Evolutionary conservation across 345 rosid species (phyloP), one percentile per base, ranked within the genome.

Genomic region (Trapa incisa): DNA sequence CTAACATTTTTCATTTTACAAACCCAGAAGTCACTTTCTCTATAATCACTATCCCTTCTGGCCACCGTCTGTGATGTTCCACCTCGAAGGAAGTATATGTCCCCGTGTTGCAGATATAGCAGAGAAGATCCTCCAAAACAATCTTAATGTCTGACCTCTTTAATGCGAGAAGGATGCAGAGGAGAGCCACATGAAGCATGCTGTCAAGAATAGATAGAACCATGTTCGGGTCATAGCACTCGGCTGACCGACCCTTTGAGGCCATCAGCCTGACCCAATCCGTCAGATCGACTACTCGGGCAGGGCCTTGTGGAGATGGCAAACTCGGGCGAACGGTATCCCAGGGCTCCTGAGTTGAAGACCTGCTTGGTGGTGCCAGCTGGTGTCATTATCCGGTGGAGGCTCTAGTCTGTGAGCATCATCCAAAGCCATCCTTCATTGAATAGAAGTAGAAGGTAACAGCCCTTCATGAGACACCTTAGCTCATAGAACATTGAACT

Each of bases 281-380:
- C 3, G 94, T 89, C 65, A 91, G 79, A 70, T 91, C 95, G 62
- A 89, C 88, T 0, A 74, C 78, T 66, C 95, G 96, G 98, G 64
- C 85, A 85, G 1, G 98, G 96, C 75, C 82, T 89, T 52, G 78
- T 85, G 38, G 88, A 86, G 86, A 91, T 85, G 2, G 89, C 87
- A 47, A 92, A 92, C 80, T 92, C 98, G 39, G 98, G 96, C 0
- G 98, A 96, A 45, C 82, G 79, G 70, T 92, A 92, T 48, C 98
- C 96, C 2, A 92, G 88, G 52, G 95, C 91, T 35, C 95, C 92
- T 2, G 98, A 91, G 70, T 89, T 85, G 69, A 89, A 70, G 63
- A 92, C 95, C 76, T 92, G 98, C 74, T 89, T 92, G 1, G 95
- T 87, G 39, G 98, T 87, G 47, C 96, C 96, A 58, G 81, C 84